phyloP scores from a whole-genome alignment of 2,329 filamentous ascomycete genomes.

The Aspergillus terreus region DNA sequence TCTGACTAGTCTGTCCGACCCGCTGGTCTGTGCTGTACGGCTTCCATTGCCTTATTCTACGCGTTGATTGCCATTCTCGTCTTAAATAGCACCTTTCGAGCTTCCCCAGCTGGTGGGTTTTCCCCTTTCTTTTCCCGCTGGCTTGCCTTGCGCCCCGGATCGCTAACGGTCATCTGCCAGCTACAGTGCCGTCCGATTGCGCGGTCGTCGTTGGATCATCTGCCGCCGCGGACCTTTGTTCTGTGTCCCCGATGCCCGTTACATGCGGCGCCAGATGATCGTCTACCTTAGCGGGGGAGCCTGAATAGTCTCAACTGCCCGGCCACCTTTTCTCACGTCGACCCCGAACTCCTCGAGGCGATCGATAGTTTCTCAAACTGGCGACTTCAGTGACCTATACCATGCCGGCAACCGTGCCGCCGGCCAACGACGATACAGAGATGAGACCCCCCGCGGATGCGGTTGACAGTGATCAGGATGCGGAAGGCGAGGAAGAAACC shows the following conservation, averaged over 20 bases:
- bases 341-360: constrained; percentile 6
- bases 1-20: constrained; percentile 6
- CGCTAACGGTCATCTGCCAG: neutral
- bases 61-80: constrained; percentile 23
- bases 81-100: constrained; percentile 2
- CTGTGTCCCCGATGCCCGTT: constrained; percentile 23
- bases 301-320: constrained; percentile 25
- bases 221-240: constrained; percentile 14
- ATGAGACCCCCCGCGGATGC: constrained; percentile 29
- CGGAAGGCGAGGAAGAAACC: constrained; percentile 43
- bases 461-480: constrained; percentile 42
- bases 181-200: neutral
- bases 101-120: constrained; percentile 15
- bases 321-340: constrained; percentile 14
- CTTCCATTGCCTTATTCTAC: constrained; percentile 15
- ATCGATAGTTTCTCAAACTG: constrained; percentile 26
- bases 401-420: constrained; percentile 41
- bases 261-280: constrained; percentile 24
- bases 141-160: constrained; percentile 9
- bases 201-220: constrained; percentile 5
- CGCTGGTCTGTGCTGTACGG: constrained; percentile 13
- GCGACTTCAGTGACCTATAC: constrained; percentile 36
- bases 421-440: constrained; percentile 33
- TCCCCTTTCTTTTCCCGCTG: constrained; percentile 17
- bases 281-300: constrained; percentile 21